Evolutionary conservation across 345 rosid species (phyloP).

Genomic region (Hibiscus syriacus): DNA sequence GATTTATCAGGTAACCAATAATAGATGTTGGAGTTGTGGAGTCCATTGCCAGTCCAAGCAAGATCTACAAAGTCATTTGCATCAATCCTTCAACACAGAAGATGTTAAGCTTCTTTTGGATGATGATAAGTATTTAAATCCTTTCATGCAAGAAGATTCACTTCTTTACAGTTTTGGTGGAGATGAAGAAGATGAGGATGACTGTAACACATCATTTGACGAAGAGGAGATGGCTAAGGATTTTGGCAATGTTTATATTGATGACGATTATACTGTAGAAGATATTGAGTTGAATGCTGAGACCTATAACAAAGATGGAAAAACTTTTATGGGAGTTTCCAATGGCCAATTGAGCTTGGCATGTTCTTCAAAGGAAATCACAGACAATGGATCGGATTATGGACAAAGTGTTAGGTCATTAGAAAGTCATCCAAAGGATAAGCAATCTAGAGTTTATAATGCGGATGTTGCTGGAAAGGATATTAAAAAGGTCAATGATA

Average conservation of each 20-base stretch:
- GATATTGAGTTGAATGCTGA: conserved; percentile 15
- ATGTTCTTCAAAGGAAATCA: conserved; percentile 20
- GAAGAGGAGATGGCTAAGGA: conserved; percentile 42
- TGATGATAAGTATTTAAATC: conserved; percentile 63
- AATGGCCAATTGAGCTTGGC: conserved; percentile 18
- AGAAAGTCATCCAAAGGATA: conserved; percentile 16
- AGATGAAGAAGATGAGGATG: conserved; percentile 68
- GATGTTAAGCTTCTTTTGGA: conserved; percentile 36
- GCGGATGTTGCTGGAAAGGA: conserved; percentile 34
- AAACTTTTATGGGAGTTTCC: conserved; percentile 26
- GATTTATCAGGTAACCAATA: conserved; percentile 55
- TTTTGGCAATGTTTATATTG: conserved; percentile 35
- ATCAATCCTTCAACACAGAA: conserved; percentile 25
- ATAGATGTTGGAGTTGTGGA: conserved; percentile 71
- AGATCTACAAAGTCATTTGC: conserved; percentile 44
- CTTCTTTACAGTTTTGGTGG: conserved; percentile 71
- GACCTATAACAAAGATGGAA: conserved; percentile 19
- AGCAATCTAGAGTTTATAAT: conserved; percentile 21
- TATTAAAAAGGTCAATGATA: conserved; percentile 58
- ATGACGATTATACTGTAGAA: conserved; percentile 26
- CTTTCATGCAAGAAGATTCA: conserved; percentile 69
- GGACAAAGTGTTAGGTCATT: conserved; percentile 15
- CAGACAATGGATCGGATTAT: conserved; percentile 21
- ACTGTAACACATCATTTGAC: conserved; percentile 27
- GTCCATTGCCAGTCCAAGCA: conserved; percentile 27